Conservation (phyloP, 2,329 filamentous ascomycete genomes). For the Daldinia sp. region DNA sequence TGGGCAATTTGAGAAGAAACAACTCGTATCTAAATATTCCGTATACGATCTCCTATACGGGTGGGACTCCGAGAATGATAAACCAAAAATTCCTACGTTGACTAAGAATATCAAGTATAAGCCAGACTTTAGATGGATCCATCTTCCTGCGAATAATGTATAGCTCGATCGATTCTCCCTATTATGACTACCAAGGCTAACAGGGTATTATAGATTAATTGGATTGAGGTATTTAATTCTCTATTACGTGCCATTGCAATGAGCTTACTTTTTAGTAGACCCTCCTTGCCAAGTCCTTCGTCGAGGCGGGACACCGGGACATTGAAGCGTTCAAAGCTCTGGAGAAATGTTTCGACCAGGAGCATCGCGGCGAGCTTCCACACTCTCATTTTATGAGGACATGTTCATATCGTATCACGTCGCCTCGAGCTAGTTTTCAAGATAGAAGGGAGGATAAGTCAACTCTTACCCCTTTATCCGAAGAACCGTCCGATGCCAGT, state of each 20-base stretch:
- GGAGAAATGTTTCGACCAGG: conserved; percentile 67
- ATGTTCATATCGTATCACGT: conserved; percentile 60
- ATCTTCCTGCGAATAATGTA: conserved; percentile 61
- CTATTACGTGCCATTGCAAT: not conserved
- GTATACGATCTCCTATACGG: conserved; percentile 63
- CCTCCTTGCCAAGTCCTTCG: conserved; percentile 69
- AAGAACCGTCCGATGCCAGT: conserved; percentile 42
- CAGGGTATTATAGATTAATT: conserved; percentile 57
- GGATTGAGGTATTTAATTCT: conserved; percentile 59
- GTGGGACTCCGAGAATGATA: conserved; percentile 55
- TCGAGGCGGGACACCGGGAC: conserved; percentile 69
- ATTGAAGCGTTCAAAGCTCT: conserved; percentile 70
- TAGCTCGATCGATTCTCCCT: conserved; percentile 12
- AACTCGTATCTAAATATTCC: conserved; percentile 57
- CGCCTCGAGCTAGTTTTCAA: conserved; percentile 44
- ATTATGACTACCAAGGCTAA: conserved; percentile 31
- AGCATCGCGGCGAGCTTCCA: conserved; percentile 64
- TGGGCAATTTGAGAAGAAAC: conserved; percentile 52
- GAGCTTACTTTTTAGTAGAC: conserved; percentile 46
- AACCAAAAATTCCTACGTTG: conserved; percentile 56
- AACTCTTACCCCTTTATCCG: conserved; percentile 41
- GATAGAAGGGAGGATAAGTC: conserved; percentile 47
- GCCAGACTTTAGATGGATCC: conserved; percentile 61
- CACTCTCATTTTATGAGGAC: conserved; percentile 71
- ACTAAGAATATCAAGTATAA: conserved; percentile 56